Evolutionary conservation across 805 yeast genomes (phyloP).

Genomic region (Candida boidinii): DNA sequence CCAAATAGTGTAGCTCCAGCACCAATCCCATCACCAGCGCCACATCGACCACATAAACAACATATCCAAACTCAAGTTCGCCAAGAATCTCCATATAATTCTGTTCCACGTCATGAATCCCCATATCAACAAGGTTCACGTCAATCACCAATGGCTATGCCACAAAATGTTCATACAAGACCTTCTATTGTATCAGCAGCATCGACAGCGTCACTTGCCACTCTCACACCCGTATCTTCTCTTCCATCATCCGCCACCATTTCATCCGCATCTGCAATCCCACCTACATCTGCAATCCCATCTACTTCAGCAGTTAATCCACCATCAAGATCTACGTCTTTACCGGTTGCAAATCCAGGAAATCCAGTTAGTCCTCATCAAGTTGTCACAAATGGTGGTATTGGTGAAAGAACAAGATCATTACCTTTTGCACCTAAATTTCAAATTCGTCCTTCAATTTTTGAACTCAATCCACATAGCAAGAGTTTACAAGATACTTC

Average conservation of each 20-base stretch:
- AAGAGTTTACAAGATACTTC: too few relatives aligned
- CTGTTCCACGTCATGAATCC: too few relatives aligned
- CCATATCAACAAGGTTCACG: too few relatives aligned
- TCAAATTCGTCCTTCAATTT: slow-evolving; percentile 28
- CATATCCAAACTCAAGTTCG: not conserved
- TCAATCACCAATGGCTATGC: too few relatives aligned
- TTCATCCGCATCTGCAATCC: not conserved
- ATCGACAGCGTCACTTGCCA: slow-evolving; percentile 1
- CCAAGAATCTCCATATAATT: too few relatives aligned
- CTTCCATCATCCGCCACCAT: not conserved
- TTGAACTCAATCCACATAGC: slow-evolving; percentile 25
- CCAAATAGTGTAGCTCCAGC: not conserved
- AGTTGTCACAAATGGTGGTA: not conserved
- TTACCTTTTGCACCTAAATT: slow-evolving; percentile 16
- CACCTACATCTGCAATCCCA: not conserved
- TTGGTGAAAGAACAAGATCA: slow-evolving; percentile 10
- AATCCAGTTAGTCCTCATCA: not conserved
- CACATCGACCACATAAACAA: slow-evolving; percentile 4
- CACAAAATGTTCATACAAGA: slow-evolving; percentile 1
- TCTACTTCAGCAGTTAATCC: not conserved
- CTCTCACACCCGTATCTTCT: not conserved
- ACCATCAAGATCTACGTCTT: not conserved
- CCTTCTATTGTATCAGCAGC: slow-evolving; percentile 10
- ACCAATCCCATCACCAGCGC: slow-evolving; percentile 4
- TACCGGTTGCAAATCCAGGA: not conserved